These are phyloP conservation scores for Hawksworthiomyces lignivorus DNA, from an alignment of 2,329 filamentous ascomycete genomes.

Conservation along the genomic window DNA sequence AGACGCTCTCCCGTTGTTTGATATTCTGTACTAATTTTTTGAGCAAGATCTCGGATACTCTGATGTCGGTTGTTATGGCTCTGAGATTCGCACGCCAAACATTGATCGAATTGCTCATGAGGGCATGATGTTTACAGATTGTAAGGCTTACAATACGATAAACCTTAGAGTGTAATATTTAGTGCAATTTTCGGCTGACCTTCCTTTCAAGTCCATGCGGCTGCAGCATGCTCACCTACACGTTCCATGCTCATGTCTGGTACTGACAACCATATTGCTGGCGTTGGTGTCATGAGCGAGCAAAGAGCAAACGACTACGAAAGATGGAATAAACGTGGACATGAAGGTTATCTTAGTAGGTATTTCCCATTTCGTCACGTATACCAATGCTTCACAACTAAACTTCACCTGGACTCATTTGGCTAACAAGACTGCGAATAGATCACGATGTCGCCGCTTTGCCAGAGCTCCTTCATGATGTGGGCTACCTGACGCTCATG, in stretches of 20 bases:
- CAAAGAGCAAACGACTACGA: background rate
- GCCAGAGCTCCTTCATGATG: slow-evolving; percentile 50
- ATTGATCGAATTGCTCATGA: background rate
- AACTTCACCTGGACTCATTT: no score
- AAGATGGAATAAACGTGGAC: slow-evolving; percentile 35
- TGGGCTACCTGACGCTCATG: slow-evolving; percentile 53
- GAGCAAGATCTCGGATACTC: background rate
- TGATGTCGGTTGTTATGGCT: background rate
- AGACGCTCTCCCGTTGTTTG: no score
- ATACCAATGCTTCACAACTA: no score
- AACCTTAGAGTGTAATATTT: no score
- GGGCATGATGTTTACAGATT: slow-evolving; percentile 1
- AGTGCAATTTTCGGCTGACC: no score
- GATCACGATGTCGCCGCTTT: slow-evolving; percentile 49
- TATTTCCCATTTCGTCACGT: no score
- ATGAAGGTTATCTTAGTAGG: slow-evolving; percentile 52
- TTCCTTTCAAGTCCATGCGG: background rate
- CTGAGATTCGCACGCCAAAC: slow-evolving; percentile 1
- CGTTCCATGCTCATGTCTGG: slow-evolving; percentile 5
- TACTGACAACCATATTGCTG: slow-evolving; percentile 5
- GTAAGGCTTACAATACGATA: no score
- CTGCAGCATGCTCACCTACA: slow-evolving; percentile 2
- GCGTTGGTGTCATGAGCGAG: background rate
- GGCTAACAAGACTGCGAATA: no score
- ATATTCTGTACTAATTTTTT: no score